A percentile compares a stretch with the other conserved stretches of the same genome.
Conservation (phyloP, 345 rosid genomes). For the Eucalyptus victrix region DNA sequence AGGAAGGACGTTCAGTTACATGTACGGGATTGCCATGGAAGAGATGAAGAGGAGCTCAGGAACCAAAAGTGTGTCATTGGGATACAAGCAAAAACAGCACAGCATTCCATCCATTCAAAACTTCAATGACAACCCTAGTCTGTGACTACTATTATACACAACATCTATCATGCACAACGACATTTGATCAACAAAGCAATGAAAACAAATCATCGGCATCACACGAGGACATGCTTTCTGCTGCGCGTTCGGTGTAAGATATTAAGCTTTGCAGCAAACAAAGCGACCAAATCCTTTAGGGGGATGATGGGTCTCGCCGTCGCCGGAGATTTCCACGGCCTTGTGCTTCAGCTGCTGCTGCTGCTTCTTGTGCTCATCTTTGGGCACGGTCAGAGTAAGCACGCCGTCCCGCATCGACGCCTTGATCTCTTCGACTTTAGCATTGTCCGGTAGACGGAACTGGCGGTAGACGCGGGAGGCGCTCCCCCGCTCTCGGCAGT, state of each 20-base stretch:
- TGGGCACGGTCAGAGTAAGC: constrained; percentile 16
- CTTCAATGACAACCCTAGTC: neutral
- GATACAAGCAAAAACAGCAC: neutral
- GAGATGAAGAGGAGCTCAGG: neutral
- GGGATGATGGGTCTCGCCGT: constrained; percentile 1
- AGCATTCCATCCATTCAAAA: neutral
- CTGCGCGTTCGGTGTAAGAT: neutral
- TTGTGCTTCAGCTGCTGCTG: neutral
- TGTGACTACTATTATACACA: neutral
- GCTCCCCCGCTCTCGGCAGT: constrained; percentile 11
- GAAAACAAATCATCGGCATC: neutral
- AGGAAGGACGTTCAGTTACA: neutral
- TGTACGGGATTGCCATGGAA: neutral
- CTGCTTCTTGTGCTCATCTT: neutral
- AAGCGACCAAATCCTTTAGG: constrained; percentile 7
- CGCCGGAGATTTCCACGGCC: constrained; percentile 5
- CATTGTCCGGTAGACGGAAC: constrained; percentile 18
- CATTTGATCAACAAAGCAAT: neutral
- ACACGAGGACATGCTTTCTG: neutral
- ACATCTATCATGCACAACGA: neutral
- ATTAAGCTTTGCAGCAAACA: constrained; percentile 25
- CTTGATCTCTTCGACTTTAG: constrained; percentile 17
- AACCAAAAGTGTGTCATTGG: neutral
- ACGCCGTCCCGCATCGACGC: constrained; percentile 26
- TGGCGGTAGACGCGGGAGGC: constrained; percentile 4